Percentiles rank a stretch among this genome's conserved stretches.
Conservation (phyloP, 1,284 basidiomycete genomes). For the Heterobasidion occidentale region DNA sequence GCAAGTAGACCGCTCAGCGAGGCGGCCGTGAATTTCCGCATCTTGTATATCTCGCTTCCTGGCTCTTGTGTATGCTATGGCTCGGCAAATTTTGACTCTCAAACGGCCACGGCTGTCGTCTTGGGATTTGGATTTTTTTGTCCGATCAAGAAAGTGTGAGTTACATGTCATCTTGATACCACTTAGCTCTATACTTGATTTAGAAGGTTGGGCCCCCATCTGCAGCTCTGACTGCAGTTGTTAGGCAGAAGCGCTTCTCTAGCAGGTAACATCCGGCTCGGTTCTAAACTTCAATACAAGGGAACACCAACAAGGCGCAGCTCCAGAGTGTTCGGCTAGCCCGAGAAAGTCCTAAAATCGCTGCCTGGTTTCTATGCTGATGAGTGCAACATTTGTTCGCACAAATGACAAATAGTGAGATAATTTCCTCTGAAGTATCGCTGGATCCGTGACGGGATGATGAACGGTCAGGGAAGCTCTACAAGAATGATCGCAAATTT, state of each 20-base stretch:
- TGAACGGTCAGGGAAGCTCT: no score
- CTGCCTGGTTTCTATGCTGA: no score
- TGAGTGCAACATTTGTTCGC: no score
- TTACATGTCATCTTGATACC: background rate
- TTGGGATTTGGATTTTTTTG: no score
- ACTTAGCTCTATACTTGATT: slow-evolving; percentile 11
- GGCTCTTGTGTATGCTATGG: background rate
- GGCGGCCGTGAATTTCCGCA: background rate
- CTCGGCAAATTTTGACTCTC: background rate
- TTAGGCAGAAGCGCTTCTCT: background rate
- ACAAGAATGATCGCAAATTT: no score
- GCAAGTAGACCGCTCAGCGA: background rate
- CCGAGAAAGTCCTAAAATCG: no score
- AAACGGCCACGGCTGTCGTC: background rate
- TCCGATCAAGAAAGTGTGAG: background rate
- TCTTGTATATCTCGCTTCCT: background rate
- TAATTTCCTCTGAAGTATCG: no score
- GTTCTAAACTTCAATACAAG: no score
- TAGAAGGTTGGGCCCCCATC: slow-evolving; percentile 12
- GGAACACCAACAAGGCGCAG: no score
- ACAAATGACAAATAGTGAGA: no score
- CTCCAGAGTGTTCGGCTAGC: no score
- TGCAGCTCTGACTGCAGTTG: background rate
- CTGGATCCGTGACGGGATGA: no score
- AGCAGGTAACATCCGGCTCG: background rate